A percentile compares a stretch with the other conserved stretches of the same genome.
Evolutionary conservation across 805 yeast genomes (phyloP).

Genomic region (Nakazawaea anatomiae): DNA sequence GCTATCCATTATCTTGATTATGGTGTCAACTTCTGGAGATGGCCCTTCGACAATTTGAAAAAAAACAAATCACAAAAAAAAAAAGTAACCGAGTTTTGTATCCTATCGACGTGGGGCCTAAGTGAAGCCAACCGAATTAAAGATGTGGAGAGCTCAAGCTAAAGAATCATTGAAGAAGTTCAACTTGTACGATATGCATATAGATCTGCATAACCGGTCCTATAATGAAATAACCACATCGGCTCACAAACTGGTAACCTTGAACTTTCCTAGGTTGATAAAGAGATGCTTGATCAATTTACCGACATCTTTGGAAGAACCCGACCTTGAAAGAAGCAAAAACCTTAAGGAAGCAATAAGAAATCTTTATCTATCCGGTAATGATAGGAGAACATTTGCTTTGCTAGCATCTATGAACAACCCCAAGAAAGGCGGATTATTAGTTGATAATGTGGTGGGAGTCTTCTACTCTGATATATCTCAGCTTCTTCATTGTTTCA

Average conservation of each 20-base stretch:
- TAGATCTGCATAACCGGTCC: background rate
- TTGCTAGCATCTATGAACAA: background rate
- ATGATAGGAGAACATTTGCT: background rate
- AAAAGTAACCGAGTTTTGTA: background rate
- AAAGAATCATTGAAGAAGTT: background rate
- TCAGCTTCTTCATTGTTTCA: constrained; percentile 3
- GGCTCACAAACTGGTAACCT: constrained; percentile 3
- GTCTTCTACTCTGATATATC: constrained; percentile 1
- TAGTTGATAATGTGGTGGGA: constrained; percentile 1
- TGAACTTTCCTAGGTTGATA: constrained; percentile 9
- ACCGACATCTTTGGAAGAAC: constrained; percentile 8
- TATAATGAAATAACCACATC: background rate
- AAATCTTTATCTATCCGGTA: background rate
- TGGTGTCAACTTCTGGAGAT: background rate
- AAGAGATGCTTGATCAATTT: constrained; percentile 5
- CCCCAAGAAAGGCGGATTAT: background rate
- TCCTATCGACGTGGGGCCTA: too few species aligned
- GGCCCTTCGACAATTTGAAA: background rate
- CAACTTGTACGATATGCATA: background rate
- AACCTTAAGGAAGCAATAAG: constrained; percentile 1
- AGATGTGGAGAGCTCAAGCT: background rate
- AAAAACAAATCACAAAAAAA: background rate
- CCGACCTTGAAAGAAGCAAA: background rate
- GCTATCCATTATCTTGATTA: background rate
- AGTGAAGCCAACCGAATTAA: background rate